Conservation (phyloP, 139 green algal genomes). For the Chlamydomonas urium region DNA sequence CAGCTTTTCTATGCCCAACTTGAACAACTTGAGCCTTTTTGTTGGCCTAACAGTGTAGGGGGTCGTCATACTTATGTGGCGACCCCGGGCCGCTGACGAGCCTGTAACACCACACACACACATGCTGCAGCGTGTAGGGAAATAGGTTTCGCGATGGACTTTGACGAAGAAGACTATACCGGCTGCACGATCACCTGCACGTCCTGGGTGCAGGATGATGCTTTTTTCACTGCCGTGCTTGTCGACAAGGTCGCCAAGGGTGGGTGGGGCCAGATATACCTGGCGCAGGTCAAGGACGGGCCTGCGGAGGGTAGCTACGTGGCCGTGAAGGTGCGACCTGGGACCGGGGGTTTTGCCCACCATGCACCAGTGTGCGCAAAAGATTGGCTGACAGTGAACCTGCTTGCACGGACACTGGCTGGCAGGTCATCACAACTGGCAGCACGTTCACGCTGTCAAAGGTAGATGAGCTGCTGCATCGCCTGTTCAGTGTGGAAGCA, state of each 20-base stretch:
- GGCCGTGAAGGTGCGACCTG: neutral
- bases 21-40: too few relatives aligned
- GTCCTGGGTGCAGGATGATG: neutral
- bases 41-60: too few relatives aligned
- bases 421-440: neutral
- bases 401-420: too few relatives aligned
- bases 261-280: neutral
- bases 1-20: too few relatives aligned
- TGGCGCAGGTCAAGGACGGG: neutral
- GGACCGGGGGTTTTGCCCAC: too few relatives aligned
- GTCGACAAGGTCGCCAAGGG: neutral
- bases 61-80: too few relatives aligned
- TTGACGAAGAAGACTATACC: neutral
- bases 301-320: neutral
- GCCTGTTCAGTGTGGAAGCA: neutral
- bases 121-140: too few relatives aligned
- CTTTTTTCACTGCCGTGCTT: neutral
- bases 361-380: too few relatives aligned
- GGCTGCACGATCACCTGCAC: neutral
- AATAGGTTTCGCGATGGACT: too few relatives aligned
- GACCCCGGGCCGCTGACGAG: too few relatives aligned
- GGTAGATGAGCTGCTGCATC: neutral
- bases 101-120: too few relatives aligned
- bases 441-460: neutral
- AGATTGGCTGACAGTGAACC: too few relatives aligned